A percentile compares a stretch with the other conserved stretches of the same genome.
Conservation (phyloP, 495 filamentous ascomycete genomes). For the Entonaema liquescens region DNA sequence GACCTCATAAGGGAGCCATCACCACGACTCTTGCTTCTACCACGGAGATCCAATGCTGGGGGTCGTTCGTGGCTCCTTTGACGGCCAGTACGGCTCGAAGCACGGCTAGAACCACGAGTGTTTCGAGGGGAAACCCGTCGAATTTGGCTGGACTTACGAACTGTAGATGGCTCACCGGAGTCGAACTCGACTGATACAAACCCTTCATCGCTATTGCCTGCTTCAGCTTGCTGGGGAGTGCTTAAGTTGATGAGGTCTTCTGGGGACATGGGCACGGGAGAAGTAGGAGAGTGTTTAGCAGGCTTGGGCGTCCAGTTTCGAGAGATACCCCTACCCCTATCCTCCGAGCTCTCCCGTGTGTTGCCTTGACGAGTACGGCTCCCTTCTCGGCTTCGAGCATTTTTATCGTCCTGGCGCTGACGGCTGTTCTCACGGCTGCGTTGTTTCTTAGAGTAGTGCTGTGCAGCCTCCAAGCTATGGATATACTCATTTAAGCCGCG, state of each 20-base stretch:
- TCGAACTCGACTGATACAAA: conserved; percentile 24
- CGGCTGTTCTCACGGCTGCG: conserved; percentile 66
- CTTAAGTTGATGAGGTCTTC: conserved; percentile 74
- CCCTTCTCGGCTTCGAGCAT: conserved; percentile 58
- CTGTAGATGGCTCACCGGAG: conserved; percentile 52
- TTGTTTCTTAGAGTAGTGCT: conserved; percentile 65
- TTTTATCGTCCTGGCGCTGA: conserved; percentile 55
- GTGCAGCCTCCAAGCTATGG: conserved; percentile 81
- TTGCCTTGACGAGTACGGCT: conserved; percentile 61
- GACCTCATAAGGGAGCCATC: conserved; percentile 70
- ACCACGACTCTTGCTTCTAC: conserved; percentile 60
- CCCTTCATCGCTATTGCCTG: conserved; percentile 24
- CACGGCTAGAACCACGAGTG: conserved; percentile 50
- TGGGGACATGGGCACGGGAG: conserved; percentile 90
- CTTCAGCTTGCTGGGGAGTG: conserved; percentile 49
- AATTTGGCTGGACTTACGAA: conserved; percentile 51
- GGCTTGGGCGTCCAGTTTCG: conserved; percentile 75
- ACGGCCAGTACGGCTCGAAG: conserved; percentile 58
- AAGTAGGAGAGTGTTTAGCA: conserved; percentile 87
- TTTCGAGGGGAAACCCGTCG: conserved; percentile 51
- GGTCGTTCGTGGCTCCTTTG: conserved; percentile 59
- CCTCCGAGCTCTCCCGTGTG: conserved; percentile 69
- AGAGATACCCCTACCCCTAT: conserved; percentile 69
- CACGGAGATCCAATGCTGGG: conserved; percentile 63
- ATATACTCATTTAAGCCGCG: conserved; percentile 86